Conservation (phyloP, 192 early-diverging fungal genomes). For the Nowakowskiella sp. region DNA sequence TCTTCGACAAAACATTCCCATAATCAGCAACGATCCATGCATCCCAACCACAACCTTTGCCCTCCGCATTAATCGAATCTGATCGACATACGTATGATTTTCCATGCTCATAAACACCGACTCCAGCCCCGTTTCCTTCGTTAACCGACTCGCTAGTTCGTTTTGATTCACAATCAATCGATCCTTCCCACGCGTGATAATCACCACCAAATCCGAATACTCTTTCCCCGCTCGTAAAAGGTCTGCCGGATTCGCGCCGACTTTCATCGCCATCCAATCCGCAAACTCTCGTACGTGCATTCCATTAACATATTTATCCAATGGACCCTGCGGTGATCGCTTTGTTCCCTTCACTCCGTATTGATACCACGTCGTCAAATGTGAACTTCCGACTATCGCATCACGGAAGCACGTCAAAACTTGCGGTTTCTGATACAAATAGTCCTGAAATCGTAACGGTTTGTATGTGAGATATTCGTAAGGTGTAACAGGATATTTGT, state of each 20-base stretch:
- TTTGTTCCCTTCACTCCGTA: conserved; percentile 33
- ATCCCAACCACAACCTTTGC: conserved; percentile 41
- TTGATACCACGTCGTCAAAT: conserved; percentile 46
- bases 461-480: conserved; percentile 36
- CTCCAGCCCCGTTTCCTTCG: conserved; percentile 15
- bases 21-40: conserved; percentile 43
- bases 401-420: conserved; percentile 44
- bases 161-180: conserved; percentile 40
- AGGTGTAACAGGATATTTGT: conserved; percentile 29
- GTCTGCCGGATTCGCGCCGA: background rate
- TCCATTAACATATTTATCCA: conserved; percentile 36
- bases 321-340: conserved; percentile 34
- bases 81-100: conserved; percentile 38
- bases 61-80: conserved; percentile 34
- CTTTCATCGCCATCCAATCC: conserved; percentile 20
- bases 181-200: conserved; percentile 31
- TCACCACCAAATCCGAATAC: conserved; percentile 33
- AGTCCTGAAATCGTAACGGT: conserved; percentile 19
- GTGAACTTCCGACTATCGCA: conserved; percentile 32
- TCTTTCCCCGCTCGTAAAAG: background rate
- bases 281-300: conserved; percentile 36
- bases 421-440: conserved; percentile 25
- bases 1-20: conserved; percentile 44
- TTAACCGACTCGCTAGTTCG: conserved; percentile 17
- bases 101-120: conserved; percentile 40